Conservation (phyloP, 106 monocot species). For the Phalaenopsis aphrodite region DNA sequence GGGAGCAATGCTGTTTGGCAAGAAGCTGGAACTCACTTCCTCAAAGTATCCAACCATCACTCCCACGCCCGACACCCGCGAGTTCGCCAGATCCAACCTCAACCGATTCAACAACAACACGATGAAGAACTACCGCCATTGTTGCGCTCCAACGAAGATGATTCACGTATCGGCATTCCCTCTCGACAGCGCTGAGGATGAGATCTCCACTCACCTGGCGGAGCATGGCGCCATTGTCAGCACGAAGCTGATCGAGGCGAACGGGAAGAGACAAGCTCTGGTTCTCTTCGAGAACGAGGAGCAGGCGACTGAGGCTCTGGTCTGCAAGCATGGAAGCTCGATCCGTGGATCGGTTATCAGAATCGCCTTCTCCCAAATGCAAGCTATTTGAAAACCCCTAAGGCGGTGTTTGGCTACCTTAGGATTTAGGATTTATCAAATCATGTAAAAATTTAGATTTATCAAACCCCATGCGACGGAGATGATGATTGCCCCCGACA, state of each 20-base stretch:
- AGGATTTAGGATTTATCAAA: too few relatives aligned
- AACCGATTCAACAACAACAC: conserved; percentile 60
- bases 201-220: conserved; percentile 42
- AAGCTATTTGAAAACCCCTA: conserved; percentile 36
- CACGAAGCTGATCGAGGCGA: conserved; percentile 67
- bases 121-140: conserved; percentile 65
- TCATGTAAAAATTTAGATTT: too few relatives aligned
- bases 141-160: conserved; percentile 75
- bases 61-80: conserved; percentile 39
- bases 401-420: too few relatives aligned
- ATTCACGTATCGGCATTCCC: conserved; percentile 74
- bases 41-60: conserved; percentile 63
- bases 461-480: too few relatives aligned
- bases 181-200: conserved; percentile 56
- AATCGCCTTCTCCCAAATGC: conserved; percentile 86
- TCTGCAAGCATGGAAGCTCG: conserved; percentile 68
- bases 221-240: conserved; percentile 59
- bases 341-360: conserved; percentile 51
- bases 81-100: conserved; percentile 47
- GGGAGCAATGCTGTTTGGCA: conserved; percentile 54
- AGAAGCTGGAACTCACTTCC: conserved; percentile 51
- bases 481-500: too few relatives aligned
- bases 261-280: conserved; percentile 76
- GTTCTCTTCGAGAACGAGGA: conserved; percentile 71
- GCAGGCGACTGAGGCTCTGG: conserved; percentile 76